Conservation (phyloP, 305 asterid species). For the Fraxinus paxiana region DNA sequence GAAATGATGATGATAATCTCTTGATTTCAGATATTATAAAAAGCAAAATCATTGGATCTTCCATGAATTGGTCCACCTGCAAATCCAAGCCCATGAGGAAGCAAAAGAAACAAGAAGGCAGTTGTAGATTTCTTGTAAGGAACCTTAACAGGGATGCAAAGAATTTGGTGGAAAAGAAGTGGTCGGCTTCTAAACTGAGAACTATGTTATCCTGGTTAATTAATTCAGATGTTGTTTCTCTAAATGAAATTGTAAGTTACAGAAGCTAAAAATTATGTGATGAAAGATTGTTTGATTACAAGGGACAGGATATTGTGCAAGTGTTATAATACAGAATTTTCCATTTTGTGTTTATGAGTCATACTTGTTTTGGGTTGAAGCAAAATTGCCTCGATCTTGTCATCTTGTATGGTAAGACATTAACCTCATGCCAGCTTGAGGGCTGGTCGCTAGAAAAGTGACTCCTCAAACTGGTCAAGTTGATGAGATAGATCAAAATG, state of each 20-base stretch:
- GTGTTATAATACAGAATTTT: constrained; percentile 58
- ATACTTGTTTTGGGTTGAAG: constrained; percentile 56
- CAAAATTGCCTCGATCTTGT: constrained; percentile 62
- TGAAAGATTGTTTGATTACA: constrained; percentile 72
- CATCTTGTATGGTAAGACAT: constrained; percentile 75
- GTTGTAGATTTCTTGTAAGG: constrained; percentile 31
- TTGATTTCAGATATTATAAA: constrained; percentile 71
- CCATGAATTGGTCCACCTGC: constrained; percentile 42
- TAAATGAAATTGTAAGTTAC: constrained; percentile 60
- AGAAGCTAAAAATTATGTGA: constrained; percentile 48
- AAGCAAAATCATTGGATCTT: constrained; percentile 42
- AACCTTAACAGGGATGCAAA: constrained; percentile 39
- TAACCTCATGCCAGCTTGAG: constrained; percentile 80
- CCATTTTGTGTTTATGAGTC: constrained; percentile 61
- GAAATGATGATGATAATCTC: constrained; percentile 54
- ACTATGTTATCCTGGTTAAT: constrained; percentile 81
- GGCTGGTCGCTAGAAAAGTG: constrained; percentile 78
- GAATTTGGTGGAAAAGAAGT: constrained; percentile 58
- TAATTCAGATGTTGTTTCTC: constrained; percentile 58
- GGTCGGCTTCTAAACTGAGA: constrained; percentile 61
- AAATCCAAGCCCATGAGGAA: constrained; percentile 51
- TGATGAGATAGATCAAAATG: constrained; percentile 49
- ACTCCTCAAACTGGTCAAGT: constrained; percentile 37
- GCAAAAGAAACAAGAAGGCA: constrained; percentile 53
- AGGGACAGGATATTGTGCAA: constrained; percentile 68